Percentiles rank a stretch among this genome's conserved stretches.
These are phyloP conservation scores for Drechslerella dactyloides DNA, from an alignment of 2,329 filamentous ascomycete species.

Conservation along the genomic window DNA sequence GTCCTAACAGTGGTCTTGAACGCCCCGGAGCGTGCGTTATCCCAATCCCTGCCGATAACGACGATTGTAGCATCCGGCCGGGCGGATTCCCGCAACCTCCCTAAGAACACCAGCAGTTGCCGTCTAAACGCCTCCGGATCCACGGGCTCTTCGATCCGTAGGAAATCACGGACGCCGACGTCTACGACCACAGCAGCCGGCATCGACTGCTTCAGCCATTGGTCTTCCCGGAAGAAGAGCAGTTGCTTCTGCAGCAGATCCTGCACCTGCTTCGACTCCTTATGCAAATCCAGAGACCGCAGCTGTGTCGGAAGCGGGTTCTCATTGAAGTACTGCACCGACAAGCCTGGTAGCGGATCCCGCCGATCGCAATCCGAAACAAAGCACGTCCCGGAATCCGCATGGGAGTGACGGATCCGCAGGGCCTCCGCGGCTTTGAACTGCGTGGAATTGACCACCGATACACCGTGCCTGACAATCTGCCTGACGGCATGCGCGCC, in stretches of 20 bases:
- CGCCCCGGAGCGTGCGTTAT: constrained; percentile 35
- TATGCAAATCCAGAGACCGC: constrained; percentile 37
- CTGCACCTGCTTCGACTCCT: constrained; percentile 43
- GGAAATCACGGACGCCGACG: constrained; percentile 52
- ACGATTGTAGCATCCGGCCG: constrained; percentile 52
- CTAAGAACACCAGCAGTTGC: constrained; percentile 51
- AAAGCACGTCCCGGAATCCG: constrained; percentile 50
- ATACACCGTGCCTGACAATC: constrained; percentile 36
- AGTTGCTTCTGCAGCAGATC: constrained; percentile 39
- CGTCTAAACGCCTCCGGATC: constrained; percentile 47
- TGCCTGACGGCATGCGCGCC: constrained; percentile 39
- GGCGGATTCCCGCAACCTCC: constrained; percentile 50
- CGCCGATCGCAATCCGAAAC: constrained; percentile 21
- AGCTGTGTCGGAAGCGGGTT: constrained; percentile 49
- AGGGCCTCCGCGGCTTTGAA: constrained; percentile 52
- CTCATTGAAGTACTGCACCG: constrained; percentile 53
- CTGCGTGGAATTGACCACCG: constrained; percentile 51
- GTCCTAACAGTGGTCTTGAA: constrained; percentile 30
- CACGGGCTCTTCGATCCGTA: constrained; percentile 45
- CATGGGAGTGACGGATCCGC: constrained; percentile 52
- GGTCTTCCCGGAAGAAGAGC: constrained; percentile 46
- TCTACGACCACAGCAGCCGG: constrained; percentile 51
- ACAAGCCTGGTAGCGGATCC: constrained; percentile 35
- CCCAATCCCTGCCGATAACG: constrained; percentile 49
- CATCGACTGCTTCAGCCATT: constrained; percentile 20